Base-by-base conservation (phyloP, 2,329 filamentous ascomycete species). In the Conoideocrella luteorostrata region DNA sequence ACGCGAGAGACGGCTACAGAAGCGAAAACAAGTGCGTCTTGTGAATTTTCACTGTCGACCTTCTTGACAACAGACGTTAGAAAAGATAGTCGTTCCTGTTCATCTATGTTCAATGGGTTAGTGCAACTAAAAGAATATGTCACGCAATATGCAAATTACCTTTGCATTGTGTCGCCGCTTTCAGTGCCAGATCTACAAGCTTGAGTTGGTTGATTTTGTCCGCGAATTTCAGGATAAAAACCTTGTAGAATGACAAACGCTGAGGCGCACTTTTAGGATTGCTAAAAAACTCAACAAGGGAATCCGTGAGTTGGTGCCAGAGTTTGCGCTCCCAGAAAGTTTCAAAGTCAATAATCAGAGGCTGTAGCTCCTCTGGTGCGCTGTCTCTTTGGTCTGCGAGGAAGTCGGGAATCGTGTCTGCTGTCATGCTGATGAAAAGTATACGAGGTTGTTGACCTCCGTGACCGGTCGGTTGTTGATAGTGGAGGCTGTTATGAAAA, bases 191-290 rank as follows among this genome's bases (percentile, higher is more conserved):
- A 53, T 87, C 84, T 53, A 98, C 93, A 54, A 97, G 84, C 77
- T 96, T 96, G 51, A 98, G 76, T 72, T 97, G 91, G 71, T 97
- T 98, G 75, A 98, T 96, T 77, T 94, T 96, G 64, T 95, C 90
- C 53, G 90, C 88, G 62, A 98, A 98, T 67, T 86, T 93, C 65
- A 91, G 80, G 66, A 98, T 86, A 72, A 98, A 98, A 57, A 82
- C 82, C 70, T 93, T 88, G 76, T 93, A 98, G 67, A 98, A 85
- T 47, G 82, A 74, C 70, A 98, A 78, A 60, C 91, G 84, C 70
- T 95, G 88, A 46, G 80, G 75, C 45, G 82, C 84, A 67, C 90
- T 97, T 61, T 83, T 80, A 35, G 86, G 77, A 56, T 87, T 71
- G 59, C 83, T 82, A 72, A 96, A 98, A 77, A 91, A 96, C 54